Evolutionary conservation across 257 asterid genomes (phyloP).

Genomic region (Solanum lycopersicoides): DNA sequence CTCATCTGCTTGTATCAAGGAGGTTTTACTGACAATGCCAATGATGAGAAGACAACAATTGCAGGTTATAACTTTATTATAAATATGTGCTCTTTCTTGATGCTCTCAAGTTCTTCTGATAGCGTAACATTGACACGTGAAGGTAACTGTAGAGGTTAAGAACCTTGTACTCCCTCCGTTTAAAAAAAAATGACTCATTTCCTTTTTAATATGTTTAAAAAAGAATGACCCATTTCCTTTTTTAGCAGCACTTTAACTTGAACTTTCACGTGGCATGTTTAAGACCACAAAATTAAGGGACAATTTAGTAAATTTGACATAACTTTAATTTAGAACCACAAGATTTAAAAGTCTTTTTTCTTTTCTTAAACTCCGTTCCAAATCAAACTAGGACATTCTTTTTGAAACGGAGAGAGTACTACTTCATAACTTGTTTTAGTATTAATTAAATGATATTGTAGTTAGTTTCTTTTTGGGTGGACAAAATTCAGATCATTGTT

Average conservation of each 20-base stretch:
- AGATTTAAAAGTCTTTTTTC: too few relatives aligned
- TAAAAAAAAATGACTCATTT: too few relatives aligned
- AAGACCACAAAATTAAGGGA: too few relatives aligned
- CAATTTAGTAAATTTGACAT: too few relatives aligned
- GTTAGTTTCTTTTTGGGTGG: not conserved
- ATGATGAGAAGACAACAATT: slow-evolving; percentile 63
- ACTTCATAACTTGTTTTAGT: not conserved
- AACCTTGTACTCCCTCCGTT: not conserved
- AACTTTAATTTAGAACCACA: too few relatives aligned
- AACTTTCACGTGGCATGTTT: too few relatives aligned
- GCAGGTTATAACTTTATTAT: slow-evolving; percentile 49
- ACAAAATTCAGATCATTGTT: not conserved
- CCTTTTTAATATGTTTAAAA: too few relatives aligned
- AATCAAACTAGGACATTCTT: too few relatives aligned
- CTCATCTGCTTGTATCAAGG: slow-evolving; percentile 64
- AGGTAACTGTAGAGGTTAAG: not conserved
- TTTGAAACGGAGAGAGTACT: not conserved
- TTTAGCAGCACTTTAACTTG: too few relatives aligned
- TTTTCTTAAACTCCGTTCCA: too few relatives aligned
- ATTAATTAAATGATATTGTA: not conserved
- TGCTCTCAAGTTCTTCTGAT: not conserved
- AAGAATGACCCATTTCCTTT: too few relatives aligned
- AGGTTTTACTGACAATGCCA: slow-evolving; percentile 74
- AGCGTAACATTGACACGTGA: not conserved
- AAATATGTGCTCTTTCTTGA: not conserved